These are phyloP conservation scores for Ceratobasidium sp. DNA, from an alignment of 1,284 basidiomycete species.

Conservation along the genomic window DNA sequence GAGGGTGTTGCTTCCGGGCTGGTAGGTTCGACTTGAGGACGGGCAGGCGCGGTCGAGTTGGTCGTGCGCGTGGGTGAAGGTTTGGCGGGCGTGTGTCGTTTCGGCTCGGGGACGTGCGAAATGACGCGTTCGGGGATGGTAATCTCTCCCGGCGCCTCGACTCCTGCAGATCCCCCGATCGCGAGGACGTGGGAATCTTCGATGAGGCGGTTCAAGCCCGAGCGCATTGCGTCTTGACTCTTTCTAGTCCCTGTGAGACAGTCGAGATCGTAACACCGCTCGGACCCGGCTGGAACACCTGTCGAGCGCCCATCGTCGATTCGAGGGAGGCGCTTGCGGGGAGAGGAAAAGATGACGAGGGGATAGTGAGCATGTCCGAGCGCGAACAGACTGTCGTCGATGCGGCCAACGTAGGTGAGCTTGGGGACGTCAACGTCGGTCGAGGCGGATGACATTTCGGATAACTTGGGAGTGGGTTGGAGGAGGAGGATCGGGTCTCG, in stretches of 20 bases:
- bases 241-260: conserved; percentile 42
- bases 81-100: background rate
- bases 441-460: conserved; percentile 53
- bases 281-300: background rate
- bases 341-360: conserved; percentile 66
- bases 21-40: background rate
- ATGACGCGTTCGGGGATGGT: background rate
- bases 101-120: background rate
- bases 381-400: conserved; percentile 74
- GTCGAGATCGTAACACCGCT: conserved; percentile 37
- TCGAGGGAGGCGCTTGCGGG: conserved; percentile 36
- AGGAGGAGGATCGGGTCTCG: conserved; percentile 73
- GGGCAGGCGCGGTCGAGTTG: background rate
- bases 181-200: conserved; percentile 11
- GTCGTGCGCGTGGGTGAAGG: conserved; percentile 15
- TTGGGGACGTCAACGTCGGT: conserved; percentile 52
- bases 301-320: conserved; percentile 34
- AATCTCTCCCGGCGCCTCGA: conserved; percentile 33
- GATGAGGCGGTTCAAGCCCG: conserved; percentile 39
- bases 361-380: conserved; percentile 78
- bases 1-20: conserved; percentile 28
- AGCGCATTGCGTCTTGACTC: conserved; percentile 38
- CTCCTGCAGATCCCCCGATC: conserved; percentile 48
- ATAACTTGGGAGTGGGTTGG: conserved; percentile 73
- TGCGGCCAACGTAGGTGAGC: conserved; percentile 72